These are phyloP conservation scores for Claviceps quebecensis DNA, from an alignment of 2,329 filamentous ascomycete species.

Conservation along the genomic window DNA sequence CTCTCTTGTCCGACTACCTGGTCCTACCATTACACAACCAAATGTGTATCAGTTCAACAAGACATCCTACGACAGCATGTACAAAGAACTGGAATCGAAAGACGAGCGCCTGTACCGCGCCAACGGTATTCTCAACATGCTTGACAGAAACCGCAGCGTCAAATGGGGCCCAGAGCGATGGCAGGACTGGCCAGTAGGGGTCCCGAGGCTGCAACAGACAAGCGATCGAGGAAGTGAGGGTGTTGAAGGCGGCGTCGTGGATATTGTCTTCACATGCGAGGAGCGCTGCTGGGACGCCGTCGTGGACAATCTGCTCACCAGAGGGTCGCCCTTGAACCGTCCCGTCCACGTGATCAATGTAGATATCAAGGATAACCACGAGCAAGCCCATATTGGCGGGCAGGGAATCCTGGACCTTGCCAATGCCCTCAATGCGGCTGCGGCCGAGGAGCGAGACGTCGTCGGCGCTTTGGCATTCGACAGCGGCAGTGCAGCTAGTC, in stretches of 20 bases:
- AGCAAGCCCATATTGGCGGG: slow-evolving; percentile 84
- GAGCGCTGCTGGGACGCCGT: slow-evolving; percentile 98
- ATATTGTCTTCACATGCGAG: slow-evolving; percentile 93
- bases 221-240: slow-evolving; percentile 66
- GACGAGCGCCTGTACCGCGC: slow-evolving; percentile 77
- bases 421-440: slow-evolving; percentile 67
- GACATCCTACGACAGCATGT: slow-evolving; percentile 90
- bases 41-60: slow-evolving; percentile 98
- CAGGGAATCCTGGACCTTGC: slow-evolving; percentile 86
- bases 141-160: slow-evolving; percentile 77
- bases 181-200: slow-evolving; percentile 90
- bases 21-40: slow-evolving; percentile 79
- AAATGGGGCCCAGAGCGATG: slow-evolving; percentile 95
- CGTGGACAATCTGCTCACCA: slow-evolving; percentile 76
- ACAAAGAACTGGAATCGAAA: slow-evolving; percentile 75
- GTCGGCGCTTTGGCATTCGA: slow-evolving; percentile 55
- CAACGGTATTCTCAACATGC: slow-evolving; percentile 92
- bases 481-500: slow-evolving; percentile 48
- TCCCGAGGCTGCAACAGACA: slow-evolving; percentile 64
- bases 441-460: slow-evolving; percentile 58
- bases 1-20: slow-evolving; percentile 82
- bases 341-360: slow-evolving; percentile 98
- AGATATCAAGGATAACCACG: slow-evolving; percentile 96
- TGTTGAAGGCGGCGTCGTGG: slow-evolving; percentile 78
- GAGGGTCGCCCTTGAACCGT: slow-evolving; percentile 75